Conservation (phyloP, 257 asterid species). For the Lycium barbarum region DNA sequence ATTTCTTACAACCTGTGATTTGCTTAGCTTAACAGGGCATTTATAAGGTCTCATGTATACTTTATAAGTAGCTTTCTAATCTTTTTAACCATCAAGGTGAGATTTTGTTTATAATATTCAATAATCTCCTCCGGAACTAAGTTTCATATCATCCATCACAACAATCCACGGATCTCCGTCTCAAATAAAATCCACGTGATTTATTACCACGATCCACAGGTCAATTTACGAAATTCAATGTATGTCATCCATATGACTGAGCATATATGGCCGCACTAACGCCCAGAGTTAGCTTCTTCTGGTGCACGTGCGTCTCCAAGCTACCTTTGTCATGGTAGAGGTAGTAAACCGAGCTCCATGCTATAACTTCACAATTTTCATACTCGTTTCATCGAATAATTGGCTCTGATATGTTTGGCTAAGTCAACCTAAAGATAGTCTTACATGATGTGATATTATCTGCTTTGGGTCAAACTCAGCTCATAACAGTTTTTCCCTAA, state of each 20-base stretch:
- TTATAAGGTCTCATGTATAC: too few relatives aligned
- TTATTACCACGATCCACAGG: too few relatives aligned
- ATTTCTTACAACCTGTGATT: not conserved
- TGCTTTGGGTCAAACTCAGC: rapidly evolving
- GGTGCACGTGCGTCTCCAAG: not conserved
- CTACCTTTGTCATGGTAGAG: not conserved
- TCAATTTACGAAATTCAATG: too few relatives aligned
- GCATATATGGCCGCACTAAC: not conserved
- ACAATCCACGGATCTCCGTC: too few relatives aligned
- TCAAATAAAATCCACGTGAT: too few relatives aligned
- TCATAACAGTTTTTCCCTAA: not conserved
- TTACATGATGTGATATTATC: not conserved
- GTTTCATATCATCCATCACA: too few relatives aligned
- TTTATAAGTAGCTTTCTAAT: too few relatives aligned
- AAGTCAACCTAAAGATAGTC: not conserved
- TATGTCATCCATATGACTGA: too few relatives aligned
- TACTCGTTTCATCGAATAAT: not conserved
- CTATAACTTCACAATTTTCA: not conserved
- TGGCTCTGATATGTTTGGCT: not conserved
- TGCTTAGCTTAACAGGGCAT: not conserved
- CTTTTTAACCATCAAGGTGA: too few relatives aligned
- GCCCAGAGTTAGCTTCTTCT: not conserved
- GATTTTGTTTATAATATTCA: too few relatives aligned
- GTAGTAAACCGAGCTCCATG: not conserved
- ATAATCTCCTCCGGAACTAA: too few relatives aligned